A percentile compares a stretch with the other conserved stretches of the same genome.
These are phyloP conservation scores for Chlorencoelia australis DNA, from an alignment of 2,329 filamentous ascomycete species.

Conservation along the genomic window DNA sequence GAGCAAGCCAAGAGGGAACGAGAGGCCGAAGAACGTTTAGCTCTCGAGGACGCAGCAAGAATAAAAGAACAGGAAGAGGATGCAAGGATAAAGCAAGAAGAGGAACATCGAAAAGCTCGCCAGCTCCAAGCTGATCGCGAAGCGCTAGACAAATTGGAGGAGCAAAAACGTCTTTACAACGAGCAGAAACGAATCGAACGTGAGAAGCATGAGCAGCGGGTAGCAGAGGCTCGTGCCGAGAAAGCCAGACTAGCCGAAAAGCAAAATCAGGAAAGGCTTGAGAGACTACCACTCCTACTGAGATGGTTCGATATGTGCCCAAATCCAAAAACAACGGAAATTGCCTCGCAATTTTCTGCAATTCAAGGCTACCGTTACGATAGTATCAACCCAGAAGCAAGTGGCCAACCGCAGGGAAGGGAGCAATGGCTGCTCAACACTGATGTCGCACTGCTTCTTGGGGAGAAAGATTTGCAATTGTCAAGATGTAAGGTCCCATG, in stretches of 20 bases:
- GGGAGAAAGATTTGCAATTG: slow-evolving; percentile 52
- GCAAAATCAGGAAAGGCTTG: slow-evolving; percentile 42
- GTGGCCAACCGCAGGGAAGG: slow-evolving; percentile 44
- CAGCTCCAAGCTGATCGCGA: slow-evolving; percentile 22
- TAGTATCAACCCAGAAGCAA: slow-evolving; percentile 45
- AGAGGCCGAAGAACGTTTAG: slow-evolving; percentile 19
- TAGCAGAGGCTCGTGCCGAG: slow-evolving; percentile 32
- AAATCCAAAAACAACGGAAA: slow-evolving; percentile 39
- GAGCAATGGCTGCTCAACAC: slow-evolving; percentile 59
- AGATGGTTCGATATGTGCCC: slow-evolving; percentile 47
- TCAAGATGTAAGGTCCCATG: slow-evolving; percentile 45
- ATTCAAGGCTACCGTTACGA: slow-evolving; percentile 55
- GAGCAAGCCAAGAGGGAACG: slow-evolving; percentile 16
- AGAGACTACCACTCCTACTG: slow-evolving; percentile 48
- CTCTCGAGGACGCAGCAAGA: too few relatives aligned
- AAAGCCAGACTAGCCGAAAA: slow-evolving; percentile 39
- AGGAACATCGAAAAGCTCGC: slow-evolving; percentile 20
- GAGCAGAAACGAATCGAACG: slow-evolving; percentile 27
- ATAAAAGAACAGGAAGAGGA: too few relatives aligned
- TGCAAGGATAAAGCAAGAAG: slow-evolving; percentile 22
- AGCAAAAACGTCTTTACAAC: slow-evolving; percentile 26
- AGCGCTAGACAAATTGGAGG: slow-evolving; percentile 28
- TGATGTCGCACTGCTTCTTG: slow-evolving; percentile 51
- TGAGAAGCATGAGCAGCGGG: slow-evolving; percentile 30
- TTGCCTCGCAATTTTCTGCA: slow-evolving; percentile 44